phyloP scores from a whole-genome alignment of 805 yeast species.

The Isabelozyma gotoi region DNA sequence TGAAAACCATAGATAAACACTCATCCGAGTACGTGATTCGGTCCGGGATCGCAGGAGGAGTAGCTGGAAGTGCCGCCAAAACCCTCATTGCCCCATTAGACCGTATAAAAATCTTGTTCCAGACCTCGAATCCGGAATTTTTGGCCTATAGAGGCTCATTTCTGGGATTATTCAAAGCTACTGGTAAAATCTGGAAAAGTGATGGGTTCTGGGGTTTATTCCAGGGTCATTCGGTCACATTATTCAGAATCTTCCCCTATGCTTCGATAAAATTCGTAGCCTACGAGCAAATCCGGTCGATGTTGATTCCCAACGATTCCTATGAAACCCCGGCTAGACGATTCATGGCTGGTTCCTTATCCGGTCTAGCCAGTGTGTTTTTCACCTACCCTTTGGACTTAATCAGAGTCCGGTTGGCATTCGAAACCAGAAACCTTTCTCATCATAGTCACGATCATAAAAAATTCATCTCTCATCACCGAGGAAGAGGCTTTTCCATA shows the following conservation, averaged over 20 bases:
- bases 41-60: conserved; percentile 91
- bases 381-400: conserved; percentile 91
- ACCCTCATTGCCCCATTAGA: conserved; percentile 94
- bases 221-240: conserved; percentile 95
- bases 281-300: conserved; percentile 84
- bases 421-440: conserved; percentile 57
- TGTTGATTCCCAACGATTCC: conserved; percentile 70
- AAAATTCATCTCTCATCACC: conserved; percentile 24
- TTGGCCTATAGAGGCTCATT: conserved; percentile 76
- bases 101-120: conserved; percentile 91
- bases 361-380: conserved; percentile 85
- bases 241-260: conserved; percentile 89
- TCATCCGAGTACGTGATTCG: conserved; percentile 75
- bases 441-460: conserved; percentile 22
- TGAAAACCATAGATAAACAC: conserved; percentile 58
- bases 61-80: conserved; percentile 95
- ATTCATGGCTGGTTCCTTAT: conserved; percentile 82
- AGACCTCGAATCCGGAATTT: conserved; percentile 91
- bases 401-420: conserved; percentile 88
- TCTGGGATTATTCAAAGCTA: conserved; percentile 73
- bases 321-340: conserved; percentile 82
- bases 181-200: conserved; percentile 55
- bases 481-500: conserved; percentile 33
- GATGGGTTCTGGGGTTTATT: conserved; percentile 83
- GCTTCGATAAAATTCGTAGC: conserved; percentile 97